Evolutionary conservation across 2,329 filamentous ascomycete genomes (phyloP).

Genomic region (Trichophyton schoenleinii): DNA sequence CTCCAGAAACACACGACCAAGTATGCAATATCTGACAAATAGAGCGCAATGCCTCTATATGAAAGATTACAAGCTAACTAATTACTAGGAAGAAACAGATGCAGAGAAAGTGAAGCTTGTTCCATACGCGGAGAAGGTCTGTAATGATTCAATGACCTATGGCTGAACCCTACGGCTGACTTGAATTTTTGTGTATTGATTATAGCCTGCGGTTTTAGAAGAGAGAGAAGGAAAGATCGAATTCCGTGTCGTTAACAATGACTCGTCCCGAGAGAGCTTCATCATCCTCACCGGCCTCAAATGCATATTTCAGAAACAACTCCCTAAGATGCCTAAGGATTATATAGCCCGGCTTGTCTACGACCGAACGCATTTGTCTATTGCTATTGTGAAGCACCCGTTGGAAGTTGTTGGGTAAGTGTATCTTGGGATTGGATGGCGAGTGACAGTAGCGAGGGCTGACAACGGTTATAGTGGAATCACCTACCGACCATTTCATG

Average conservation of each 20-base stretch:
- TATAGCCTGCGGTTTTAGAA: conserved; percentile 73
- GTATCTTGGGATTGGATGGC: not conserved
- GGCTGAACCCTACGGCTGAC: not conserved
- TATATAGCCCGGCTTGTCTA: conserved; percentile 97
- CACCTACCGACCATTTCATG: conserved; percentile 88
- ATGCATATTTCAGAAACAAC: conserved; percentile 95
- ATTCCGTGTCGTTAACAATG: conserved; percentile 96
- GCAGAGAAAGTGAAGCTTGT: conserved; percentile 53
- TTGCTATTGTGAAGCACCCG: conserved; percentile 94
- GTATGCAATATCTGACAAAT: conserved; percentile 13
- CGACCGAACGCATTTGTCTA: conserved; percentile 88
- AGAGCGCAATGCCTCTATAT: not conserved
- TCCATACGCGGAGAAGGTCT: conserved; percentile 78
- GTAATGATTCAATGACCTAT: conserved; percentile 9
- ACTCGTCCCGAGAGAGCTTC: conserved; percentile 71
- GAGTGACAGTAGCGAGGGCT: no score
- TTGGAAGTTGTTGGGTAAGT: conserved; percentile 67
- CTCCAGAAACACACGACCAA: conserved; percentile 27
- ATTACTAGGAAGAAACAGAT: conserved; percentile 21
- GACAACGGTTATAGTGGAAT: conserved; percentile 55
- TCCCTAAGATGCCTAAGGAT: conserved; percentile 98
- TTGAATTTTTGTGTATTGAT: not conserved
- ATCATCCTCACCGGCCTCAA: conserved; percentile 94
- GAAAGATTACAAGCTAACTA: conserved; percentile 38
- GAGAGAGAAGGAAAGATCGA: conserved; percentile 91